phyloP scores from a whole-genome alignment of 768 basidiomycete species.

The Hygrophorus pudorinus region DNA sequence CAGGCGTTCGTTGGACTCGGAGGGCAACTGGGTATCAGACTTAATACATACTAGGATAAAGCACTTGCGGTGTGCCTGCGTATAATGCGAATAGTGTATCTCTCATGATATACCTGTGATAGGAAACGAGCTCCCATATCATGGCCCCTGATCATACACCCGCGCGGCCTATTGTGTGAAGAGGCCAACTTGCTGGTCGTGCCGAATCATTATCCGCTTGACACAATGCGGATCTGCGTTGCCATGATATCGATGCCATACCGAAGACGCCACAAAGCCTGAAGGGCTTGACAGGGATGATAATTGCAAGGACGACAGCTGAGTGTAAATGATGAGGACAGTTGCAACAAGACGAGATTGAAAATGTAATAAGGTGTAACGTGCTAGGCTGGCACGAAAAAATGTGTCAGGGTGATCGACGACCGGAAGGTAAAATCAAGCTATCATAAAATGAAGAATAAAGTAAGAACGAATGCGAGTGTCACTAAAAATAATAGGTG shows the following conservation, averaged over 20 bases:
- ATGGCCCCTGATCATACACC: no score
- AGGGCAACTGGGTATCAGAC: no score
- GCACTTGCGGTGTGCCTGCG: no score
- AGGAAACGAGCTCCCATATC: no score
- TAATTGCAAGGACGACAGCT: conserved; percentile 13
- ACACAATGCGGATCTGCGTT: no score
- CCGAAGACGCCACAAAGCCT: neutral
- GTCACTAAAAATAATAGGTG: conserved; percentile 30
- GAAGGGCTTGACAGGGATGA: conserved; percentile 4
- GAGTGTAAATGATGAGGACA: conserved; percentile 12
- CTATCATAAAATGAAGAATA: conserved; percentile 19
- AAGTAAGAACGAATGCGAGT: conserved; percentile 45
- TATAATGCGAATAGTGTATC: no score
- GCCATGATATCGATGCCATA: neutral
- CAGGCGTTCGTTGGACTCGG: no score
- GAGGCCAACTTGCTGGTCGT: no score
- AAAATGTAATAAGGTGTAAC: neutral
- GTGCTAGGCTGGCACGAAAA: neutral
- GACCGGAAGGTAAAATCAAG: conserved; percentile 23
- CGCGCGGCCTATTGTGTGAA: no score
- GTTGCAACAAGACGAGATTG: conserved; percentile 8
- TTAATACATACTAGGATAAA: no score
- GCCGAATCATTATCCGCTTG: no score
- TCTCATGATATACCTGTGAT: no score
- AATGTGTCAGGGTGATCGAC: conserved; percentile 13